phyloP scores from a whole-genome alignment of 2,329 filamentous ascomycete species.

The Leptographium radiaticola region DNA sequence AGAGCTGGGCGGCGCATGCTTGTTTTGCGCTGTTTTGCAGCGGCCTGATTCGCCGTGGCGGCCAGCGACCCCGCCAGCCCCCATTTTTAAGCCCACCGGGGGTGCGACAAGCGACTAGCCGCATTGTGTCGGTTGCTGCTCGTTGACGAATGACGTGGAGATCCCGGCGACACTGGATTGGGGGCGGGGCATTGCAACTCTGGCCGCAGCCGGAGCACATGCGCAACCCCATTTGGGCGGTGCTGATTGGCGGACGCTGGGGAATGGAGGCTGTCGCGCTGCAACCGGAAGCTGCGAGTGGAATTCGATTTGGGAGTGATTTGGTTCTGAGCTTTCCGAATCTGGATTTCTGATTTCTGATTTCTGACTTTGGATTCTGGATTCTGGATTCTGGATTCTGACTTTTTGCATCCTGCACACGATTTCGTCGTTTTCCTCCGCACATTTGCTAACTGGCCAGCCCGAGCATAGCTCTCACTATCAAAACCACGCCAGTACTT shows the following conservation, averaged over 20 bases:
- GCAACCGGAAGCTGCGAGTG: too few relatives aligned
- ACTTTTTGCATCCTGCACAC: too few relatives aligned
- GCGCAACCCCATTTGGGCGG: background rate
- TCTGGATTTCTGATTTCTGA: too few relatives aligned
- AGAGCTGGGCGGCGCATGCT: background rate
- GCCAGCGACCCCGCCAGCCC: background rate
- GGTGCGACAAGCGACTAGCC: background rate
- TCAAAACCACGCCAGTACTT: background rate
- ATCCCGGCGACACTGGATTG: too few relatives aligned
- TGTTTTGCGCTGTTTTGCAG: background rate
- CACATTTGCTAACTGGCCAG: too few relatives aligned
- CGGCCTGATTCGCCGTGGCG: constrained; percentile 1
- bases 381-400: too few relatives aligned
- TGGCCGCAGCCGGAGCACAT: background rate
- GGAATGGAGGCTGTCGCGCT: too few relatives aligned
- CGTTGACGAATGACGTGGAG: too few relatives aligned
- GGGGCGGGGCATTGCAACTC: background rate
- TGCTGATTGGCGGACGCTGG: background rate
- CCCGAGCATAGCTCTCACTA: background rate
- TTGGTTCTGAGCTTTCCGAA: too few relatives aligned
- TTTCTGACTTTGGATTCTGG: background rate
- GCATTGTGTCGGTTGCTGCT: background rate
- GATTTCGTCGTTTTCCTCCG: too few relatives aligned
- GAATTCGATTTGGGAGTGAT: background rate
- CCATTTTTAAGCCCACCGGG: background rate